Percentiles rank a stretch among this genome's conserved stretches.
Evolutionary conservation across 352 stramenopile species (phyloP).

Genomic region (Phytophthora pisi): DNA sequence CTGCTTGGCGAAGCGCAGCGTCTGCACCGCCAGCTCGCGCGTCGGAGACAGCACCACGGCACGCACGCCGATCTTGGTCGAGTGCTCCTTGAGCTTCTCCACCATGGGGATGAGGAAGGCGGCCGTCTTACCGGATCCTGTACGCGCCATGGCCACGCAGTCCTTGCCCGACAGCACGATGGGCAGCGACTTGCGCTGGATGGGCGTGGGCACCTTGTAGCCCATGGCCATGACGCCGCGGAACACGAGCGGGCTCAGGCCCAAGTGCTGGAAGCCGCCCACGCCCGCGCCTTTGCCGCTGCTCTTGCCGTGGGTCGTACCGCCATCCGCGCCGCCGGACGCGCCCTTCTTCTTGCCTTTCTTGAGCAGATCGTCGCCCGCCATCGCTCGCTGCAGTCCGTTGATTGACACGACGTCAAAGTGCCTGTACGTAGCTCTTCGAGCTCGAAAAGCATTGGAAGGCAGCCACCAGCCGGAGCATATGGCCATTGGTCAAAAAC

Average conservation of each 20-base stretch:
- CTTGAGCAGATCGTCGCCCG: conserved; percentile 71
- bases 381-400: conserved; percentile 38
- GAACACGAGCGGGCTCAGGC: conserved; percentile 79
- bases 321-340: conserved; percentile 13
- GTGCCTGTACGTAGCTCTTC: conserved; percentile 23
- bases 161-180: conserved; percentile 96
- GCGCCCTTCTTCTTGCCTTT: conserved; percentile 54
- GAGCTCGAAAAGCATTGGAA: conserved; percentile 35
- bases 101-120: conserved; percentile 98
- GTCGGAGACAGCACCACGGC: conserved; percentile 96
- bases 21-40: conserved; percentile 98
- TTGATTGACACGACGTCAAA: conserved; percentile 13
- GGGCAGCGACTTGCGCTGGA: conserved; percentile 98
- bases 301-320: conserved; percentile 74
- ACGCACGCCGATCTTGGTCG: conserved; percentile 85
- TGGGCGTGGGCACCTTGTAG: conserved; percentile 98
- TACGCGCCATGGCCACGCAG: conserved; percentile 98
- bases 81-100: conserved; percentile 96
- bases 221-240: conserved; percentile 93
- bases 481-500: no score
- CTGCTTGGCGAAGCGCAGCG: conserved; percentile 89
- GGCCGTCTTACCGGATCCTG: conserved; percentile 97
- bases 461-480: not conserved
- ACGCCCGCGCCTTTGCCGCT: conserved; percentile 79
- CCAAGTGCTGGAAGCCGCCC: conserved; percentile 87